Percentiles rank a stretch among this genome's conserved stretches.
Conservation (phyloP, 495 filamentous ascomycete species). For the Podospora fimiseda region DNA sequence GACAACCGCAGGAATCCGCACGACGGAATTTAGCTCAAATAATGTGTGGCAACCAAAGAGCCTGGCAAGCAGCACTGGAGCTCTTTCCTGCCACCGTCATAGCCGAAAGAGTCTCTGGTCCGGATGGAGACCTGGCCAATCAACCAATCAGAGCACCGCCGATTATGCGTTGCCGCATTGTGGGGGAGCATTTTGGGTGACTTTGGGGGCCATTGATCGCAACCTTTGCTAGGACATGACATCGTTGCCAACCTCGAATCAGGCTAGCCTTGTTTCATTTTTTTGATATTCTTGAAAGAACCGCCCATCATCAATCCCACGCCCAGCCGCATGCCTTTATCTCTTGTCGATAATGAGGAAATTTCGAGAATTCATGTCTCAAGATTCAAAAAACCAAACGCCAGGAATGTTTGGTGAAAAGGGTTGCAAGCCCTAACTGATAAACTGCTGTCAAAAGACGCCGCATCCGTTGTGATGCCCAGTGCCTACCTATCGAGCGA, state of each 20-base stretch:
- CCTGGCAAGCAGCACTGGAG: conserved; percentile 9
- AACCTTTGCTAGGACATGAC: conserved; percentile 15
- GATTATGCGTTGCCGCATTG: conserved; percentile 25
- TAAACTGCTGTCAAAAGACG: no score
- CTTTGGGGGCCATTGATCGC: background rate
- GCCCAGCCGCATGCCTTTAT: no score
- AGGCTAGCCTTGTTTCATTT: conserved; percentile 19
- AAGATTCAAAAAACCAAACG: no score
- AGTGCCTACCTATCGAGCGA: no score
- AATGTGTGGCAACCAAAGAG: conserved; percentile 19
- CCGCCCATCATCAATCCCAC: conserved; percentile 12
- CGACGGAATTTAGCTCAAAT: conserved; percentile 29
- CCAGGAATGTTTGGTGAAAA: no score
- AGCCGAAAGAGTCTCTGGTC: conserved; percentile 30
- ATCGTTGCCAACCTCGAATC: conserved; percentile 15
- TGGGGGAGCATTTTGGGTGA: conserved; percentile 18
- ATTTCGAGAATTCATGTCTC: no score
- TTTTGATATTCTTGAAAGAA: background rate
- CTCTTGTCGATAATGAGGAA: no score
- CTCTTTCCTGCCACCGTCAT: conserved; percentile 29
- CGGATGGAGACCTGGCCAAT: conserved; percentile 19
- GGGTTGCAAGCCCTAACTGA: no score
- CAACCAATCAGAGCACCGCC: conserved; percentile 20
- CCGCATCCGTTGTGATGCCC: background rate
- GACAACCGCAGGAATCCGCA: conserved; percentile 17